Evolutionary conservation across 2,329 filamentous ascomycete genomes (phyloP).

Genomic region (Botryotinia narcissicola): DNA sequence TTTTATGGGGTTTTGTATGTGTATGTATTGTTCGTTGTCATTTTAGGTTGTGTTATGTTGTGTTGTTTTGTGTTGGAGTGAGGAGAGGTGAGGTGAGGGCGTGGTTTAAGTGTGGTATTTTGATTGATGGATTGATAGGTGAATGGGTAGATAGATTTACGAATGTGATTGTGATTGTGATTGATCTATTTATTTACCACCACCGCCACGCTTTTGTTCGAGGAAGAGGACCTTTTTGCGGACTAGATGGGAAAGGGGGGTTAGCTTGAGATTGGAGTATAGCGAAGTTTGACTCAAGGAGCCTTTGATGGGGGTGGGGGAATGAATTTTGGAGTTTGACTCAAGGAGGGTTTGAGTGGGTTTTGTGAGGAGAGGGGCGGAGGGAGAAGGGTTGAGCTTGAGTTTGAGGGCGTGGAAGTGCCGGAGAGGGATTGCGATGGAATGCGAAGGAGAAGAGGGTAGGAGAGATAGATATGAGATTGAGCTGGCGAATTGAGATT

Average conservation of each 20-base stretch:
- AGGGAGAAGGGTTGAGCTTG: too few species aligned
- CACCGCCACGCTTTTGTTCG: conserved; percentile 79
- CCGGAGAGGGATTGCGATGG: neutral
- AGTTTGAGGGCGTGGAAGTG: too few species aligned
- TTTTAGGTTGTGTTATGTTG: neutral
- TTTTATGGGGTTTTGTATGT: neutral
- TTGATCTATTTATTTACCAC: conserved; percentile 46
- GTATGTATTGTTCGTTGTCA: neutral
- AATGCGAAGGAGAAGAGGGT: neutral
- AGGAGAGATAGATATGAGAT: neutral
- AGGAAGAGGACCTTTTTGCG: conserved; percentile 95
- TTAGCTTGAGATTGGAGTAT: neutral
- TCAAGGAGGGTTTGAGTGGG: too few species aligned
- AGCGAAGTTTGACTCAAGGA: too few species aligned
- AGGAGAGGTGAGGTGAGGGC: neutral
- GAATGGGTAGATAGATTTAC: neutral
- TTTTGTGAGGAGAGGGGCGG: too few species aligned
- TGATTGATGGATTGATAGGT: neutral
- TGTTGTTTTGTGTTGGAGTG: neutral
- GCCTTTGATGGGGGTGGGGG: too few species aligned
- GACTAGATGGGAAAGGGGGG: conserved; percentile 51
- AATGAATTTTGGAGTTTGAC: too few species aligned
- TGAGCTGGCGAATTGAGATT: neutral
- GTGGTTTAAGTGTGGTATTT: neutral
- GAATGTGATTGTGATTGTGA: neutral